Evolutionary conservation across 2,329 filamentous ascomycete genomes (phyloP).

Genomic region (Aspergillus clavatus): DNA sequence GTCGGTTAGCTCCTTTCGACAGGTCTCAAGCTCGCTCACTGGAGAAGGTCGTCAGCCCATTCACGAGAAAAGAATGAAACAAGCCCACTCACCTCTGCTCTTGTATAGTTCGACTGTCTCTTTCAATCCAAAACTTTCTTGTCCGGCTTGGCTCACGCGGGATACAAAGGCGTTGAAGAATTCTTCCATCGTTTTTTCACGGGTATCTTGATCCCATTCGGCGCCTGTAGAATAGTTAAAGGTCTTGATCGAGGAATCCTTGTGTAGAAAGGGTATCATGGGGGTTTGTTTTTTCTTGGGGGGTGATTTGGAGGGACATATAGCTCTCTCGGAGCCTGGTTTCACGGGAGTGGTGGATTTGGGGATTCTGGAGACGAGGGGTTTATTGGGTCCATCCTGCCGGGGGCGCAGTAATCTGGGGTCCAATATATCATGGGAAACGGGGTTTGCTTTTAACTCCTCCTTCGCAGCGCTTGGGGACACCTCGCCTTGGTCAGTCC

Average conservation of each 20-base stretch:
- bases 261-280: conserved; percentile 57
- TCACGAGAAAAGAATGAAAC: neutral
- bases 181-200: conserved; percentile 70
- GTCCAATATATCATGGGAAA: conserved; percentile 10
- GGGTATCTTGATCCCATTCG: conserved; percentile 69
- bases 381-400: conserved; percentile 11
- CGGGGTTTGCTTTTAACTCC: conserved; percentile 5
- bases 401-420: conserved; percentile 4
- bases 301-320: conserved; percentile 33
- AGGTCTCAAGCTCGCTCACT: conserved; percentile 56
- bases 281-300: conserved; percentile 26
- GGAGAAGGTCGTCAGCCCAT: conserved; percentile 3
- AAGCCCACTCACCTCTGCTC: conserved; percentile 57
- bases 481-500: conserved; percentile 2
- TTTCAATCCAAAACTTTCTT: conserved; percentile 65
- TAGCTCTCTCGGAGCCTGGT: conserved; percentile 25
- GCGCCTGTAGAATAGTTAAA: conserved; percentile 31
- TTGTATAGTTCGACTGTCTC: conserved; percentile 72
- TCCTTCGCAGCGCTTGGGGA: conserved; percentile 7
- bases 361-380: conserved; percentile 16
- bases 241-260: conserved; percentile 70
- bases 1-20: conserved; percentile 47
- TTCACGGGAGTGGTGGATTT: conserved; percentile 36
- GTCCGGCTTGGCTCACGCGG: conserved; percentile 64
- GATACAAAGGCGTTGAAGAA: conserved; percentile 68